Evolutionary conservation across 441 rosid species (phyloP).

Genomic region (Populus hybrid): DNA sequence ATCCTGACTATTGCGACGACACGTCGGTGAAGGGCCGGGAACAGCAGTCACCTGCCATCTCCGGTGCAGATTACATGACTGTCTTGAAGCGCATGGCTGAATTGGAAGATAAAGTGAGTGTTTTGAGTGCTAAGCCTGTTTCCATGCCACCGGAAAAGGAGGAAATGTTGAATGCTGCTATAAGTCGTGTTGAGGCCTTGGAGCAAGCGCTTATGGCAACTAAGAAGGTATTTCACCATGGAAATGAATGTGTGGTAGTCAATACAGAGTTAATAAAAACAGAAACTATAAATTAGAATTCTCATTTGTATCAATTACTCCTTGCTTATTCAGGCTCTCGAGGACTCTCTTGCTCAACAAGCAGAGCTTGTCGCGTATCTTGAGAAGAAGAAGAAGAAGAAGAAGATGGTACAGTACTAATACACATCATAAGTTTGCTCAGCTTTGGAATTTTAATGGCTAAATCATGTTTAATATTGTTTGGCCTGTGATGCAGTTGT

Average conservation of each 20-base stretch:
- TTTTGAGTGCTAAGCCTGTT: conserved; percentile 45
- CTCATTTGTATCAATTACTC: background rate
- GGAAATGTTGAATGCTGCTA: conserved; percentile 65
- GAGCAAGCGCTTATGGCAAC: conserved; percentile 77
- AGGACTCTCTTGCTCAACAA: conserved; percentile 61
- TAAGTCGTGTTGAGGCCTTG: conserved; percentile 52
- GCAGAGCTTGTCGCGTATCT: conserved; percentile 68
- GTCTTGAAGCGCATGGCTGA: conserved; percentile 73
- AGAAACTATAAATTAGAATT: background rate
- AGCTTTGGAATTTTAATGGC: background rate
- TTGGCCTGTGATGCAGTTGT: conserved; percentile 35
- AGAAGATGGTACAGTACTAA: conserved; percentile 59
- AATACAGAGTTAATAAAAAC: background rate
- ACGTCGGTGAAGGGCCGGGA: conserved; percentile 26
- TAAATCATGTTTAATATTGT: conserved; percentile 9
- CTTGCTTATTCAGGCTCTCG: conserved; percentile 55
- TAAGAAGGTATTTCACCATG: conserved; percentile 51
- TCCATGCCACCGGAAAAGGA: conserved; percentile 71
- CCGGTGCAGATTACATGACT: conserved; percentile 49
- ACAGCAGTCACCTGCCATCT: conserved; percentile 31
- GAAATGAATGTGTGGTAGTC: background rate
- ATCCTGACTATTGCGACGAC: conserved; percentile 37
- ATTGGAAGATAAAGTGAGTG: conserved; percentile 60
- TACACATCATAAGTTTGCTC: background rate
- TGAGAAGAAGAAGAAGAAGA: conserved; percentile 81